Evolutionary conservation across 2,329 filamentous ascomycete species (phyloP).

Genomic region (Fusarium sp.): DNA sequence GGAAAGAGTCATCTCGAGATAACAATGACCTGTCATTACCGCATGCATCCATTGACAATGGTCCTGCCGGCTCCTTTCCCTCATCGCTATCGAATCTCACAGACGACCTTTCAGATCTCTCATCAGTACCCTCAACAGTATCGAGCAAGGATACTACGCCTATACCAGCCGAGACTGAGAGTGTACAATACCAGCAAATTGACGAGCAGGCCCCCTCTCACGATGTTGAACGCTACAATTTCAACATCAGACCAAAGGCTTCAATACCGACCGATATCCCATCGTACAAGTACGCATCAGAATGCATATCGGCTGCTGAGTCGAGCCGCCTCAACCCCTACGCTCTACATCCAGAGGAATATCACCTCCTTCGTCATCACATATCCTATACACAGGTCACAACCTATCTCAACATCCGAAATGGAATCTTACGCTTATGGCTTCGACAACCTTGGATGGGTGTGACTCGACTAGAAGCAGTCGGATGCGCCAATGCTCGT

Average conservation of each 20-base stretch:
- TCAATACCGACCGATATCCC: constrained; percentile 83
- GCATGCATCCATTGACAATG: constrained; percentile 30
- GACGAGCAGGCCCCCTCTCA: constrained; percentile 36
- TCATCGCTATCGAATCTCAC: constrained; percentile 64
- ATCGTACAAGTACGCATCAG: constrained; percentile 82
- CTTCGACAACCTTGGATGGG: constrained; percentile 82
- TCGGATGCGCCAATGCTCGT: constrained; percentile 86
- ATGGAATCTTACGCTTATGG: constrained; percentile 92
- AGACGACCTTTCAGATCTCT: constrained; percentile 62
- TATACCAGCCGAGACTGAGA: constrained; percentile 61
- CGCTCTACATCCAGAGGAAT: constrained; percentile 84
- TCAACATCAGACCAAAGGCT: constrained; percentile 75
- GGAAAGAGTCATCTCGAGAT: constrained; percentile 35
- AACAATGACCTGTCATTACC: constrained; percentile 32
- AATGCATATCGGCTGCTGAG: constrained; percentile 90
- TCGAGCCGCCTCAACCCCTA: constrained; percentile 91
- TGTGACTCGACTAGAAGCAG: constrained; percentile 84
- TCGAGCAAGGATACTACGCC: constrained; percentile 73
- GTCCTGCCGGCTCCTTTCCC: constrained; percentile 54
- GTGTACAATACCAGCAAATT: constrained; percentile 35
- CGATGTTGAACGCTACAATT: constrained; percentile 52
- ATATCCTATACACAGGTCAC: constrained; percentile 91
- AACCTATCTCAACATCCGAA: constrained; percentile 94
- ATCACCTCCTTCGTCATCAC: constrained; percentile 79
- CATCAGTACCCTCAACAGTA: constrained; percentile 61